These are phyloP conservation scores for Achlya hypogyna DNA, from an alignment of 352 stramenopile species.

Conservation along the genomic window DNA sequence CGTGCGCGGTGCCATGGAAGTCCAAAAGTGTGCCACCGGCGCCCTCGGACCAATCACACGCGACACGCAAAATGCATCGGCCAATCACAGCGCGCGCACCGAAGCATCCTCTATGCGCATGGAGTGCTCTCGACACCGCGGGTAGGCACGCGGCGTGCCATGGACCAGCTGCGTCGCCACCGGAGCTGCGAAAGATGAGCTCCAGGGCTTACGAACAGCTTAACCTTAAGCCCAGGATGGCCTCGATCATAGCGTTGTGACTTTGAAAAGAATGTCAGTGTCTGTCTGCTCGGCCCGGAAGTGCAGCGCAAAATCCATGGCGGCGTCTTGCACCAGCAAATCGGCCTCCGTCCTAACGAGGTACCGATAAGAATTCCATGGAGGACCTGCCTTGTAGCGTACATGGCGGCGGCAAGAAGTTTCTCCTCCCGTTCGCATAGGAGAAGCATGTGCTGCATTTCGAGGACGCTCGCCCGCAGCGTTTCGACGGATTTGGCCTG, in stretches of 20 bases:
- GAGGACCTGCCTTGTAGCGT: background rate
- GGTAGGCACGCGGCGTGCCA: too few relatives aligned
- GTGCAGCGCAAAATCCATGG: background rate
- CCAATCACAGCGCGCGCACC: too few relatives aligned
- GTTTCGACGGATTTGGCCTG: background rate
- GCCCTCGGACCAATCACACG: background rate
- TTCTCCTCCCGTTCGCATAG: constrained; percentile 1
- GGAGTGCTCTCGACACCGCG: too few relatives aligned
- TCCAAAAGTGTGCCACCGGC: background rate
- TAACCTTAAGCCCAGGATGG: too few relatives aligned
- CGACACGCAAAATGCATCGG: background rate
- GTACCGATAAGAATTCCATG: background rate
- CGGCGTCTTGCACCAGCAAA: background rate
- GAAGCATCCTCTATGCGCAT: too few relatives aligned
- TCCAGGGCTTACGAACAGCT: too few relatives aligned
- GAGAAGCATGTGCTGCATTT: constrained; percentile 5
- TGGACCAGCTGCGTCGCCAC: too few relatives aligned
- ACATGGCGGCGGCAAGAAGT: background rate
- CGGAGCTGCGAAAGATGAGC: too few relatives aligned
- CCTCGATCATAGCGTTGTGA: background rate
- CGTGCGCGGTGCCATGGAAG: background rate
- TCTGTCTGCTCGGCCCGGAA: background rate
- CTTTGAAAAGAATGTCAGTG: background rate
- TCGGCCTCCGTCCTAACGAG: background rate
- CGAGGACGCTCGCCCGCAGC: background rate